Percentiles rank a stretch among this genome's conserved stretches.
Conservation (phyloP, 2,329 filamentous ascomycete genomes). For the Fusarium burgessii region DNA sequence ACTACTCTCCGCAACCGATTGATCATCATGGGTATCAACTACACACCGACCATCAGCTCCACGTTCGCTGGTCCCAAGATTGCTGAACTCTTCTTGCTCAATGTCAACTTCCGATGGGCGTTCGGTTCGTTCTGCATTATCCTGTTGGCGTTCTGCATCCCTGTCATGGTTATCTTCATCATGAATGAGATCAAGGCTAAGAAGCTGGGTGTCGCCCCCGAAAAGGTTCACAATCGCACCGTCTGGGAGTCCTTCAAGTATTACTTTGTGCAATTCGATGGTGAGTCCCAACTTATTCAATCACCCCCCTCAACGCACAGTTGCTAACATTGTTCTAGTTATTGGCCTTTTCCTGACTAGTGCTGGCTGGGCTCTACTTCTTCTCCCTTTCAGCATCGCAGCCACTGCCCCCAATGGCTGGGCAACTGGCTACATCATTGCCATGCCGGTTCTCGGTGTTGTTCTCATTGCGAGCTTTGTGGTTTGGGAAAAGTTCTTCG, state of each 20-base stretch:
- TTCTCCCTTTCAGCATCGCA: constrained; percentile 29
- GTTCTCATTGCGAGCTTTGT: constrained; percentile 59
- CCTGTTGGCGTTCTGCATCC: constrained; percentile 61
- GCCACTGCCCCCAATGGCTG: constrained; percentile 23
- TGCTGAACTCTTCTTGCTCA: constrained; percentile 53
- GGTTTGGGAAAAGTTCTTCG: constrained; percentile 43
- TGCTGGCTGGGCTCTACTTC: constrained; percentile 5
- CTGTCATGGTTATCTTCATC: constrained; percentile 52
- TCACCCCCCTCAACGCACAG: not conserved
- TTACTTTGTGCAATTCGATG: constrained; percentile 27
- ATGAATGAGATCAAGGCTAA: constrained; percentile 47
- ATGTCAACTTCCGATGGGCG: constrained; percentile 57
- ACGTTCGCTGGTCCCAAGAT: constrained; percentile 59
- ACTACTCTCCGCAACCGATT: constrained; percentile 58
- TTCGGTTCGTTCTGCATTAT: constrained; percentile 75
- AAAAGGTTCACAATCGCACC: constrained; percentile 8
- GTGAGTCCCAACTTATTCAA: not conserved
- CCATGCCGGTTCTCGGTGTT: constrained; percentile 23
- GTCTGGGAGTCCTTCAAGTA: not conserved
- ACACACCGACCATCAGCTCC: constrained; percentile 58
- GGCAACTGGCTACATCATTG: constrained; percentile 26
- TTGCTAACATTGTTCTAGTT: not conserved
- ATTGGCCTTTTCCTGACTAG: constrained; percentile 15
- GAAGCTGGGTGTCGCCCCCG: constrained; percentile 4
- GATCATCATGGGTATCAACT: constrained; percentile 57